Percentiles rank a stretch among this genome's conserved stretches.
Evolutionary conservation across 1,284 basidiomycete species (phyloP).

Genomic region (Cryptococcus sp.): DNA sequence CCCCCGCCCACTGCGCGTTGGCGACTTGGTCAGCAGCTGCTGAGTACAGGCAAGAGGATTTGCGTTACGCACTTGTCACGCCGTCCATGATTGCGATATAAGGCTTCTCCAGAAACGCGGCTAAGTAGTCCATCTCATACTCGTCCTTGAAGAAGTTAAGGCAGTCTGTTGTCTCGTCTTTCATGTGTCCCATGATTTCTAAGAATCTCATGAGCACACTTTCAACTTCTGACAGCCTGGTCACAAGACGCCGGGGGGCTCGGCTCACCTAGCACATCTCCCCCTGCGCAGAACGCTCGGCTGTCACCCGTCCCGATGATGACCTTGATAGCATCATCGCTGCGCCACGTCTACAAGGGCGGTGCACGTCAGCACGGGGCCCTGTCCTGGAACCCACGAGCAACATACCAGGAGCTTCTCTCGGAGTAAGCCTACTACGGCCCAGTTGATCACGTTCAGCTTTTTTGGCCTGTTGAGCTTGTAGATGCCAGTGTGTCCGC

Average conservation of each 20-base stretch:
- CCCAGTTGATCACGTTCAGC: conserved; percentile 78
- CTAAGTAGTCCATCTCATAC: conserved; percentile 84
- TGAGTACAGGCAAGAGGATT: too few species aligned
- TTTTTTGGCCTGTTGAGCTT: conserved; percentile 65
- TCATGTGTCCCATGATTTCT: conserved; percentile 33
- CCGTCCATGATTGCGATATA: conserved; percentile 91
- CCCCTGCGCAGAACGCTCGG: conserved; percentile 88
- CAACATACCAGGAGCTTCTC: conserved; percentile 50
- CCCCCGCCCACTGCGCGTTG: conserved; percentile 81
- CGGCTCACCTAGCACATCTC: conserved; percentile 66
- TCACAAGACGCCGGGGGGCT: not conserved
- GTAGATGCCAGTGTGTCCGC: conserved; percentile 30
- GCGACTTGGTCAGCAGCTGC: not conserved
- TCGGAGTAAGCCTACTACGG: conserved; percentile 76
- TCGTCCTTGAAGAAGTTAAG: conserved; percentile 85
- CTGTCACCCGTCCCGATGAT: conserved; percentile 75
- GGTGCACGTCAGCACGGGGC: too few species aligned
- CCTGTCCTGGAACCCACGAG: too few species aligned
- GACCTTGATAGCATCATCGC: conserved; percentile 67
- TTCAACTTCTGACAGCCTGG: not conserved
- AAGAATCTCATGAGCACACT: conserved; percentile 24
- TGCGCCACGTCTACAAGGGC: conserved; percentile 69
- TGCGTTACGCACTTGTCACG: conserved; percentile 68
- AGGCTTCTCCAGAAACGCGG: conserved; percentile 76
- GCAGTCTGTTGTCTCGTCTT: conserved; percentile 56